A percentile compares a stretch with the other conserved stretches of the same genome.
phyloP scores from a whole-genome alignment of 2,329 filamentous ascomycete species.

The Aspergillus versicolor region DNA sequence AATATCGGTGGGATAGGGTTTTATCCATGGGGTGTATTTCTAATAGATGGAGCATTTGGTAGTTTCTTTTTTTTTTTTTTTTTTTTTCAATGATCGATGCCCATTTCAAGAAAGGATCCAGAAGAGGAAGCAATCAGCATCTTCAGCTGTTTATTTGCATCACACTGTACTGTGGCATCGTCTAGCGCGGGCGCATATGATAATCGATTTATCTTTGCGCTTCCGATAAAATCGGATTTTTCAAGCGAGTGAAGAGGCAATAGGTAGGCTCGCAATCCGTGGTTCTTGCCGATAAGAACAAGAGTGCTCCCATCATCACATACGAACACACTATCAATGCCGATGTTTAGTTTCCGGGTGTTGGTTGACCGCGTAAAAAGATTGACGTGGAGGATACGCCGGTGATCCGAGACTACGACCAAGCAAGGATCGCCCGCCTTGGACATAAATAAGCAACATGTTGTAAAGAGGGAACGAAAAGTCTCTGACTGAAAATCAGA shows the following conservation, averaged over 20 bases:
- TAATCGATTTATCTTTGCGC: constrained; percentile 3
- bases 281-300: constrained; percentile 4
- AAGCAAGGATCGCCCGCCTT: neutral
- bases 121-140: constrained; percentile 3
- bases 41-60: neutral
- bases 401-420: constrained; percentile 1
- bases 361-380: neutral
- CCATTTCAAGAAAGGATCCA: constrained; percentile 1
- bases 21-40: neutral
- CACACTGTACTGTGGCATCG: neutral
- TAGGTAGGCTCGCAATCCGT: constrained; percentile 3
- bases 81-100: neutral
- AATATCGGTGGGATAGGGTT: neutral
- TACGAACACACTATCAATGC: constrained; percentile 4
- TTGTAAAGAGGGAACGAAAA: neutral
- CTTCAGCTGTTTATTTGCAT: neutral
- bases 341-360: neutral
- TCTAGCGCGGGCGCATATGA: constrained; percentile 3
- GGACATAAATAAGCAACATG: neutral
- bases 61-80: neutral
- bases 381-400: constrained; percentile 2
- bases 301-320: neutral
- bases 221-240: neutral
- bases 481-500: neutral
- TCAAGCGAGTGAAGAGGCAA: constrained; percentile 1